These are phyloP conservation scores for Peronospora belbahrii DNA, from an alignment of 352 stramenopile genomes.

Conservation along the genomic window DNA sequence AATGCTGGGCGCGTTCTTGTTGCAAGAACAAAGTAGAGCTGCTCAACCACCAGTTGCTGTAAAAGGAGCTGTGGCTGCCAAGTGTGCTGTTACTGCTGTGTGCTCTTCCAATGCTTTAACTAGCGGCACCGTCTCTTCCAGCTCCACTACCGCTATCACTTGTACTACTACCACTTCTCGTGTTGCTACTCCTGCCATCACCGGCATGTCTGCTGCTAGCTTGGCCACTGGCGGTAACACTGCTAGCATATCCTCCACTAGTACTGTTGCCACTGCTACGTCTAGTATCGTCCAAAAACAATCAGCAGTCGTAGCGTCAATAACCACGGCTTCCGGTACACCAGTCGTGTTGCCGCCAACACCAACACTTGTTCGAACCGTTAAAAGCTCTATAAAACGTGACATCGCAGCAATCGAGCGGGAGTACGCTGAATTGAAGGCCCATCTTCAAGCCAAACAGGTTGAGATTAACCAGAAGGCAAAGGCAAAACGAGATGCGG, in stretches of 20 bases:
- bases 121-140: background rate
- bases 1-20: conserved; percentile 28
- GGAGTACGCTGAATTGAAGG: conserved; percentile 54
- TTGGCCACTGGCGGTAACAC: background rate
- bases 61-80: conserved; percentile 1
- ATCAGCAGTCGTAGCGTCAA: background rate
- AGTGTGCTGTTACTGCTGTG: conserved; percentile 2
- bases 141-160: background rate
- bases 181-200: background rate
- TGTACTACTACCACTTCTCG: background rate
- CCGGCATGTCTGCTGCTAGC: background rate
- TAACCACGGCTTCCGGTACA: background rate
- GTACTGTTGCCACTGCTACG: background rate
- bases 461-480: conserved; percentile 31
- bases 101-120: background rate
- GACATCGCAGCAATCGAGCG: conserved; percentile 34
- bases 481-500: conserved; percentile 19
- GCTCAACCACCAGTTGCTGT: conserved; percentile 10
- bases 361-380: conserved; percentile 2
- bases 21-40: conserved; percentile 22
- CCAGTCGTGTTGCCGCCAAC: background rate
- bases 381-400: conserved; percentile 10
- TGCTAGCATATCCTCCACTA: background rate
- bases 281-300: background rate
- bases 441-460: conserved; percentile 45